Conservation (phyloP, 768 basidiomycete genomes). For the Austroboletus eburneus region DNA sequence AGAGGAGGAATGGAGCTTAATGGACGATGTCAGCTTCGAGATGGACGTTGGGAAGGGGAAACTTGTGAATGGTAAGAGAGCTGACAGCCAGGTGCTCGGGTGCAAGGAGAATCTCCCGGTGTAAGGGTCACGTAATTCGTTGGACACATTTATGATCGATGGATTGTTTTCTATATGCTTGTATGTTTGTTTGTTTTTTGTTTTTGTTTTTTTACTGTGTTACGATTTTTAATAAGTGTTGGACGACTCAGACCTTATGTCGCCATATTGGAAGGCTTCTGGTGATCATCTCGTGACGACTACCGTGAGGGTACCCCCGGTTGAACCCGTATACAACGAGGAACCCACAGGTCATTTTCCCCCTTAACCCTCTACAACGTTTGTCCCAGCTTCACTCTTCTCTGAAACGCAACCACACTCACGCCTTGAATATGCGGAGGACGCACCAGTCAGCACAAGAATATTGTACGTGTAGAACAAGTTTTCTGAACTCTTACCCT, state of each 20-base stretch:
- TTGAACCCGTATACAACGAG: conserved; percentile 2
- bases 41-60: conserved; percentile 27
- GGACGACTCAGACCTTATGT: neutral
- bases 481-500: neutral
- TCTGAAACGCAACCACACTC: too few relatives aligned
- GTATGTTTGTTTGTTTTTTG: neutral
- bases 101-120: conserved; percentile 26
- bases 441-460: too few relatives aligned
- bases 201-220: neutral
- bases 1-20: conserved; percentile 47
- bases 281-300: neutral
- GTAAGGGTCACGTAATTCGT: conserved; percentile 6
- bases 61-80: conserved; percentile 26
- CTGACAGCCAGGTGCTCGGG: conserved; percentile 26
- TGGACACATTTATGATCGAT: neutral
- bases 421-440: too few relatives aligned
- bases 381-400: too few relatives aligned
- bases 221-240: neutral
- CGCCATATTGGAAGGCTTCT: too few relatives aligned
- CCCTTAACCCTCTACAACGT: neutral
- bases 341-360: neutral
- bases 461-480: neutral
- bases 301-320: conserved; percentile 16
- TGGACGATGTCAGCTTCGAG: conserved; percentile 55
- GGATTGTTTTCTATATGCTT: conserved; percentile 8